Conservation (phyloP, 2,329 filamentous ascomycete genomes). For the Fusarium azukiicola region DNA sequence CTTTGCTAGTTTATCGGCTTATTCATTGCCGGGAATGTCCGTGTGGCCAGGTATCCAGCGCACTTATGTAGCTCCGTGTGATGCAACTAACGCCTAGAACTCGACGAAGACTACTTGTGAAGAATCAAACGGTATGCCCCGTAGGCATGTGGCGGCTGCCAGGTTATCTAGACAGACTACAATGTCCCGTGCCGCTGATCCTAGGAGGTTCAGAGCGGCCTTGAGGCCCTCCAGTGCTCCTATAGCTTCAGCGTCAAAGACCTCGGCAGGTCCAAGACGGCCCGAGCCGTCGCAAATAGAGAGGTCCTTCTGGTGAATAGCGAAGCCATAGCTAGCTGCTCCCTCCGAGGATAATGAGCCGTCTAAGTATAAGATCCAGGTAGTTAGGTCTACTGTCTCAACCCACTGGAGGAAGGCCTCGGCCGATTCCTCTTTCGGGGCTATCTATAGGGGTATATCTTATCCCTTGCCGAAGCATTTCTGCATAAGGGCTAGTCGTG, state of each 20-base stretch:
- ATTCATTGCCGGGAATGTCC: not conserved
- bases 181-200: constrained; percentile 26
- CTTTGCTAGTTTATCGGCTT: no score
- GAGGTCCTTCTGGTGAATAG: no score
- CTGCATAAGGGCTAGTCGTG: constrained; percentile 11
- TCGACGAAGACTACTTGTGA: constrained; percentile 38
- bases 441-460: no score
- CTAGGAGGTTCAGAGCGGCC: no score
- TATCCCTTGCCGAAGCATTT: not conserved
- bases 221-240: constrained; percentile 33
- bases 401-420: no score
- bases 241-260: constrained; percentile 41
- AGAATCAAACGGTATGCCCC: not conserved
- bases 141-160: constrained; percentile 34
- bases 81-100: constrained; percentile 18
- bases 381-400: no score
- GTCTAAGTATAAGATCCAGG: no score
- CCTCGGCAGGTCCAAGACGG: constrained; percentile 27
- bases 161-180: constrained; percentile 41
- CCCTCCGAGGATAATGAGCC: no score
- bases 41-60: not conserved
- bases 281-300: no score
- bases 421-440: no score
- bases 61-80: not conserved
- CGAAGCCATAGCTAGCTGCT: no score